phyloP scores from a whole-genome alignment of 1,139 yeast species.

The Debaryomyces subglobosus region DNA sequence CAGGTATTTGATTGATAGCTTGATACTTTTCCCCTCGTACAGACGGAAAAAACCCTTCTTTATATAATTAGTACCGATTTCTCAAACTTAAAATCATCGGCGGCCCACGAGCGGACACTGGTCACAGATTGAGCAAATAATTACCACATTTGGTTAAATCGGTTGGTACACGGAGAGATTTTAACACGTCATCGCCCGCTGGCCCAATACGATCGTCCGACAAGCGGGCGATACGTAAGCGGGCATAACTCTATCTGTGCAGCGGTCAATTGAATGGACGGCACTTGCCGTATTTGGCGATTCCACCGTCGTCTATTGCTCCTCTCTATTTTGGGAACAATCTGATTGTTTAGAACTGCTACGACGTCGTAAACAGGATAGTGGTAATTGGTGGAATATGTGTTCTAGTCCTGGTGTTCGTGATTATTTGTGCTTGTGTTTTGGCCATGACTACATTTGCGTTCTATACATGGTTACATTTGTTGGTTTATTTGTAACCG shows the following conservation, averaged over 20 bases:
- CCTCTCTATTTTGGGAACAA: no score
- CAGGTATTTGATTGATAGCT: background rate
- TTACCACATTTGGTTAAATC: background rate
- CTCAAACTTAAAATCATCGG: background rate
- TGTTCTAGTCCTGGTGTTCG: no score
- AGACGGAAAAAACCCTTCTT: background rate
- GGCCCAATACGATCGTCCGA: background rate
- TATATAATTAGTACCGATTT: background rate
- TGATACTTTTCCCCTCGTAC: background rate
- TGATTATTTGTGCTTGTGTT: no score
- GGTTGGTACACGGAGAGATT: background rate
- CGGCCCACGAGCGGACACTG: background rate
- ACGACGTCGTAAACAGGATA: no score
- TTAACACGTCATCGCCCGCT: background rate
- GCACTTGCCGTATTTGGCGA: background rate
- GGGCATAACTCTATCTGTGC: no score
- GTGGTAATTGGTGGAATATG: no score
- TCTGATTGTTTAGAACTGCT: no score
- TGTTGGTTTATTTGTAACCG: no score
- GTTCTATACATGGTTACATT: no score
- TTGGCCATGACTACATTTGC: no score
- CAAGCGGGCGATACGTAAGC: background rate
- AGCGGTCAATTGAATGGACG: background rate
- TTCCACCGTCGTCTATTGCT: background rate
- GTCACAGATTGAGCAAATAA: background rate